Base-by-base conservation (phyloP, 169 alveolate species). In the Plasmodium vinckei region DNA sequence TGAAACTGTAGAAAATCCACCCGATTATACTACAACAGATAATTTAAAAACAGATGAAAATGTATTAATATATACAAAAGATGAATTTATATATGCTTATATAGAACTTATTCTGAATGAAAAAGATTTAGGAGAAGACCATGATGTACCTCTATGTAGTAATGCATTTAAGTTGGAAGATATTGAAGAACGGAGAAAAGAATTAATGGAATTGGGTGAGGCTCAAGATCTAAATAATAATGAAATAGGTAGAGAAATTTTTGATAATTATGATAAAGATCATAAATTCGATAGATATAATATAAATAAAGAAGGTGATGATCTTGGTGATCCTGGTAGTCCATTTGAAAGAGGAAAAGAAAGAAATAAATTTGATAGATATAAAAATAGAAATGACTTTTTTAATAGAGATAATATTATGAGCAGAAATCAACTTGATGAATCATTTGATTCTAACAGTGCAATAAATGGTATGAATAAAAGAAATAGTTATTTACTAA, bases 81-180 rank as follows among this genome's bases (percentile, higher is more conserved):
- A 77, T 13, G 88, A 77, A 46, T 77, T 77, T 44, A 15, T 77
- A 9, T 77, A 77, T 56, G 88, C 77, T 1, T 77, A 77, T 17
- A 57, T 57, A 4, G 88, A 77, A 15, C 27, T 77, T 21, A 77
- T 77, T 19, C 39, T 77, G 23, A 21, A 56, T 33, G 67, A 53
- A 68, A 77, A 47, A 19, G 77, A 51, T 0, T 7, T 77, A 5
- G 75, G 75, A 42, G 77, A 77, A 6, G 70, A 63, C 42, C 69
- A 77, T 10, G 73, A 73, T 44, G 7, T 73, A 21, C 87, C 87
- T 17, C 46, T 63, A 17, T 77, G 88, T 51, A 63, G 65, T 57
- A 64, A 63, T 44, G 39, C 63, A 56, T 77, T 77, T 63, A 61
- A 23, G 21, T 9, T 63, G 13, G 69, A 53, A 2, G 88, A 77